Conservation (phyloP, 2,329 filamentous ascomycete genomes). For the Akanthomyces dipterigenus region DNA sequence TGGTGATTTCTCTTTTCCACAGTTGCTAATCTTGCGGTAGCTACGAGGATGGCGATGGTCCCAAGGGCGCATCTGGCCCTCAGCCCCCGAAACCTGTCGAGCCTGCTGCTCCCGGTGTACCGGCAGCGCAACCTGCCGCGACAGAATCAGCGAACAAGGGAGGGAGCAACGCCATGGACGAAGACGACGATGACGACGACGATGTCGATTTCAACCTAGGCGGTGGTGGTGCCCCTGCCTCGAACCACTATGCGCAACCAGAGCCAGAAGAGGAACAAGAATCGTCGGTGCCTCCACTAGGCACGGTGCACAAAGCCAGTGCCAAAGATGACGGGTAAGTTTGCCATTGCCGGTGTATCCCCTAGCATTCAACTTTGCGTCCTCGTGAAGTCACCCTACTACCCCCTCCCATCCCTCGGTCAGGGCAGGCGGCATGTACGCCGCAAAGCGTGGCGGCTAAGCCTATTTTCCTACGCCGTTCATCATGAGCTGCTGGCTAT, state of each 20-base stretch:
- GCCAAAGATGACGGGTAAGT: constrained; percentile 50
- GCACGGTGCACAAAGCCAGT: constrained; percentile 49
- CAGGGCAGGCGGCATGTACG: neutral
- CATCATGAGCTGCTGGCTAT: neutral
- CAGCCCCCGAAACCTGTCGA: constrained; percentile 7
- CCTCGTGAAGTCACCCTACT: neutral
- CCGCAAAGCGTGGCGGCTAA: neutral
- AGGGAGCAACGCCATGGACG: constrained; percentile 37
- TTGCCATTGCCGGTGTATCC: neutral
- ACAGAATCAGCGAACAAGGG: constrained; percentile 24
- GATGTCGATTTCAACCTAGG: constrained; percentile 53
- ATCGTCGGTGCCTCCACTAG: constrained; percentile 27
- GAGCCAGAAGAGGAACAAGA: constrained; percentile 22
- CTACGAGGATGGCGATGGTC: constrained; percentile 57
- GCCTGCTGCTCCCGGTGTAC: constrained; percentile 9
- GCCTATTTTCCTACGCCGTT: neutral
- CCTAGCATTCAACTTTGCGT: neutral
- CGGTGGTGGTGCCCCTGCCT: constrained; percentile 38
- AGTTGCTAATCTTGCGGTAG: constrained; percentile 29
- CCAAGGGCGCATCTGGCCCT: constrained; percentile 32
- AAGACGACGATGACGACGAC: constrained; percentile 40
- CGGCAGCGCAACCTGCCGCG: constrained; percentile 24
- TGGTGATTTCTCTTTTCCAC: neutral
- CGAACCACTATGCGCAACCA: constrained; percentile 17
- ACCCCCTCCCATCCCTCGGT: neutral